Conservation (phyloP, 2,329 filamentous ascomycete genomes). For the Penicillium corylophilum region DNA sequence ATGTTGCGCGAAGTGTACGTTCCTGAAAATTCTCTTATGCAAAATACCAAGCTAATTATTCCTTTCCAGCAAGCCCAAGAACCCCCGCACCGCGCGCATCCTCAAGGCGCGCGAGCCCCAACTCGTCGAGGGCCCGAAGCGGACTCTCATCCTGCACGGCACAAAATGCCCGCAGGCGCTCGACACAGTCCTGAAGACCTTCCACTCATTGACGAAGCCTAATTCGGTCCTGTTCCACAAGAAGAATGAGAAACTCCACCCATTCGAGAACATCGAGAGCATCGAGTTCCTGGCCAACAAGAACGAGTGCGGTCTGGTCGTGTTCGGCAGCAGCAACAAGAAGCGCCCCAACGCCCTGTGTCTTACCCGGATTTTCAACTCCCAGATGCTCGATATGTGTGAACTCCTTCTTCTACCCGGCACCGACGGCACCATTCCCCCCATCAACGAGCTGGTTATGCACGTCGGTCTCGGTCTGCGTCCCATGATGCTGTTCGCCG, state of each 20-base stretch:
- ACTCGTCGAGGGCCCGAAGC: slow-evolving; percentile 83
- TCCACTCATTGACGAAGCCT: slow-evolving; percentile 80
- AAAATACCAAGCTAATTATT: background rate
- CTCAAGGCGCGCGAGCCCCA: slow-evolving; percentile 93
- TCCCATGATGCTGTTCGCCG: slow-evolving; percentile 88
- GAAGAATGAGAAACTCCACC: slow-evolving; percentile 86
- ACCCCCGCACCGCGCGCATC: slow-evolving; percentile 89
- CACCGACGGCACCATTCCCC: slow-evolving; percentile 48
- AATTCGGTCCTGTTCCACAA: slow-evolving; percentile 90
- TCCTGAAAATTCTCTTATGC: background rate
- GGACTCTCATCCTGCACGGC: slow-evolving; percentile 83
- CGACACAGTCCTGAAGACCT: slow-evolving; percentile 79
- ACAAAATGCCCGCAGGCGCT: slow-evolving; percentile 79
- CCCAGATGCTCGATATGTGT: slow-evolving; percentile 91
- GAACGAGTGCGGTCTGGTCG: slow-evolving; percentile 84
- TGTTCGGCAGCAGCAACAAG: slow-evolving; percentile 84
- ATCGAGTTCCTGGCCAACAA: slow-evolving; percentile 96
- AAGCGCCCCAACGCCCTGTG: slow-evolving; percentile 93
- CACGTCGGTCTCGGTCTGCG: slow-evolving; percentile 73
- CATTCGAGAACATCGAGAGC: slow-evolving; percentile 84
- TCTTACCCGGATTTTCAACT: slow-evolving; percentile 75
- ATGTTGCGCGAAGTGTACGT: slow-evolving; percentile 49
- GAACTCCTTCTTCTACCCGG: slow-evolving; percentile 81
- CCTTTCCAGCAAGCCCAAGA: slow-evolving; percentile 63
- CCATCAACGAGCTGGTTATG: slow-evolving; percentile 58